Conservation (phyloP, 2,329 filamentous ascomycete species). For the Neonectria neomacrospora region DNA sequence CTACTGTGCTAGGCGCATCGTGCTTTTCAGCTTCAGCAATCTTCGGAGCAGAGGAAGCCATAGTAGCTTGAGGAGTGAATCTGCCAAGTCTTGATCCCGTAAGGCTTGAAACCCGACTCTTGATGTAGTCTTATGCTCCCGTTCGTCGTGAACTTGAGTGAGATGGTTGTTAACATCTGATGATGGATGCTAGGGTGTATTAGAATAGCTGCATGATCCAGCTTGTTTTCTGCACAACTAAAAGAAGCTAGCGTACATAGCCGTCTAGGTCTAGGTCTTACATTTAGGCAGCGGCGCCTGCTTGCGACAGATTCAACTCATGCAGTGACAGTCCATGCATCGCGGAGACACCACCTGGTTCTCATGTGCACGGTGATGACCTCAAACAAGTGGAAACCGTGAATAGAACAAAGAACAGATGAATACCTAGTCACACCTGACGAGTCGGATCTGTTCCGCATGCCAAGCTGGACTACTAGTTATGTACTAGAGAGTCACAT, state of each 20-base stretch:
- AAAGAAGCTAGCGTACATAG: neutral
- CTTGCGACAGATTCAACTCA: neutral
- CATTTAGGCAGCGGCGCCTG: neutral
- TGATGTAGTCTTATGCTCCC: neutral
- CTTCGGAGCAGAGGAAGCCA: slow-evolving; percentile 32
- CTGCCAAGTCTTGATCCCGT: neutral
- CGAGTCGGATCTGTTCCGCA: neutral
- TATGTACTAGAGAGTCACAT: too few species aligned
- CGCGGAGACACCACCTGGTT: neutral
- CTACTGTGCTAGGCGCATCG: slow-evolving; percentile 21
- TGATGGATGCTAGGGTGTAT: neutral
- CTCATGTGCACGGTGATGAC: neutral
- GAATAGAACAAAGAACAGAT: neutral
- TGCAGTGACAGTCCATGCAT: neutral
- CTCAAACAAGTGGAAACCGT: neutral
- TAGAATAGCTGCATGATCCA: neutral
- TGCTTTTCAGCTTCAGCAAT: slow-evolving; percentile 29
- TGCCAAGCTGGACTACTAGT: neutral
- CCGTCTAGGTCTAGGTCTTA: neutral
- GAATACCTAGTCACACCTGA: neutral
- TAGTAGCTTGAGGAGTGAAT: neutral
- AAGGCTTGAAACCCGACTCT: neutral
- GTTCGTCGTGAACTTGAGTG: neutral
- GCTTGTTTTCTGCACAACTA: neutral
- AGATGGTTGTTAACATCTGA: neutral